Evolutionary conservation across 2,329 filamentous ascomycete genomes (phyloP), one percentile per base, ranked within the genome.

Genomic region (Aspergillus caelatus): DNA sequence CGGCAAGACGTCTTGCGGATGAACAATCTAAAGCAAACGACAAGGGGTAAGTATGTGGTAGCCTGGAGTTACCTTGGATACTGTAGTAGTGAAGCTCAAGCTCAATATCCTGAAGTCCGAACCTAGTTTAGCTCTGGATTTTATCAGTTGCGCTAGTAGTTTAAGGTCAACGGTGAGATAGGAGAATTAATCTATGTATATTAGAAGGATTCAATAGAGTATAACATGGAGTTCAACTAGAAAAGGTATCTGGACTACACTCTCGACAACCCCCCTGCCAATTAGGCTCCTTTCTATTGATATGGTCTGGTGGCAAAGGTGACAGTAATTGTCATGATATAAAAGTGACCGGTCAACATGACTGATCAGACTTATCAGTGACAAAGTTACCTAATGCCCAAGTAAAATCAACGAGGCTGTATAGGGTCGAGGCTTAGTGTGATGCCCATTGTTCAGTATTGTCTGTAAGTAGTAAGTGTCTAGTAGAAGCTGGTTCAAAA

Each of bases 271-370:
- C 26, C 23, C 26, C 23, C 23, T 26, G 23, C 45, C 45, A 28
- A 48, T 26, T 28, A 26, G 23, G 39, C 16, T n/a, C 48, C 26
- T 50, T 50, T 3, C 8, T 14, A 30, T 16, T 50, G 16, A 28
- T 3, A 54, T 54, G 30, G 52, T 19, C 30, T 54, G 52, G 26
- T 26, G 34, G 52, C 21, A 16, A 36, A 55, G 32, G 43, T 28
- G 30, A 34, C 23, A 7, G 34, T 19, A 34, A 23, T 50, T 19
- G 32, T 56, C 23, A 32, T 50, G 6, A 36, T 45, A 36, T 48
- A 10, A 21, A 61, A 50, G 16, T 59, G 61, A 63, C 36, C 41
- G 36, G 58, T 63, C 61, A 63, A 30, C 12, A 30, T 56, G 61
- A 41, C 46, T 39, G 28, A n/a, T 56, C 53, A 43, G 30, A 30